Evolutionary conservation across 1,284 basidiomycete genomes (phyloP).

Genomic region (Moniliophthora roreri): DNA sequence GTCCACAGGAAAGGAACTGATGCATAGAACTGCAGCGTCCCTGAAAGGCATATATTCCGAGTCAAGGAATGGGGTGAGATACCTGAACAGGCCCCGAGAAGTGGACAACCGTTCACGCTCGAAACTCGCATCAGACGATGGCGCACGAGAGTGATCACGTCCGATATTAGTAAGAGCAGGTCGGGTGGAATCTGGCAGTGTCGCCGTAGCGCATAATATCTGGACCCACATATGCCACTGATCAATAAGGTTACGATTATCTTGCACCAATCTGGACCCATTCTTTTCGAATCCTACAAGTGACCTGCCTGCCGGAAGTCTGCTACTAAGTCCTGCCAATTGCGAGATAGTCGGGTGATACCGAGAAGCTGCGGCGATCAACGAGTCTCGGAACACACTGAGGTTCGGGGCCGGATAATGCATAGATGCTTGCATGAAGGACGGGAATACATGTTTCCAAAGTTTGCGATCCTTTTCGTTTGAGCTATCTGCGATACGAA

Average conservation of each 20-base stretch:
- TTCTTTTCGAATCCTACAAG: slow-evolving; percentile 45
- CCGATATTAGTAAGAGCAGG: slow-evolving; percentile 52
- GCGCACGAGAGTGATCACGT: slow-evolving; percentile 70
- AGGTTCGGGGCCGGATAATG: slow-evolving; percentile 46
- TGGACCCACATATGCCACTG: slow-evolving; percentile 92
- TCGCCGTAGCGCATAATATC: slow-evolving; percentile 78
- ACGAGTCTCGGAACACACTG: slow-evolving; percentile 54
- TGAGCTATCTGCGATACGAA: slow-evolving; percentile 68
- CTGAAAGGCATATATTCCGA: slow-evolving; percentile 84
- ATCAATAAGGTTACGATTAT: slow-evolving; percentile 67
- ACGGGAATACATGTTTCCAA: slow-evolving; percentile 72
- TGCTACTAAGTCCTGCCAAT: slow-evolving; percentile 62
- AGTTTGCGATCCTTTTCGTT: slow-evolving; percentile 63
- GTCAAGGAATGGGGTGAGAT: slow-evolving; percentile 84
- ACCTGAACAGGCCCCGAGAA: slow-evolving; percentile 81
- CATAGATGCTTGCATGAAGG: slow-evolving; percentile 56
- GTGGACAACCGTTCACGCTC: slow-evolving; percentile 78
- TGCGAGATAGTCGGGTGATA: slow-evolving; percentile 69
- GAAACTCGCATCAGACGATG: slow-evolving; percentile 63
- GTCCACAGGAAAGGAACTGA: slow-evolving; percentile 81
- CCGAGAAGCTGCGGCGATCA: slow-evolving; percentile 64
- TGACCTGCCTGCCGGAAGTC: slow-evolving; percentile 43
- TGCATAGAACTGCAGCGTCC: slow-evolving; percentile 84
- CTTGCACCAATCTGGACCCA: slow-evolving; percentile 51
- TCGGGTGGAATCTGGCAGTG: slow-evolving; percentile 61